Base-by-base conservation (phyloP, 2,329 filamentous ascomycete genomes). In the Tetracladium maxilliforme region DNA sequence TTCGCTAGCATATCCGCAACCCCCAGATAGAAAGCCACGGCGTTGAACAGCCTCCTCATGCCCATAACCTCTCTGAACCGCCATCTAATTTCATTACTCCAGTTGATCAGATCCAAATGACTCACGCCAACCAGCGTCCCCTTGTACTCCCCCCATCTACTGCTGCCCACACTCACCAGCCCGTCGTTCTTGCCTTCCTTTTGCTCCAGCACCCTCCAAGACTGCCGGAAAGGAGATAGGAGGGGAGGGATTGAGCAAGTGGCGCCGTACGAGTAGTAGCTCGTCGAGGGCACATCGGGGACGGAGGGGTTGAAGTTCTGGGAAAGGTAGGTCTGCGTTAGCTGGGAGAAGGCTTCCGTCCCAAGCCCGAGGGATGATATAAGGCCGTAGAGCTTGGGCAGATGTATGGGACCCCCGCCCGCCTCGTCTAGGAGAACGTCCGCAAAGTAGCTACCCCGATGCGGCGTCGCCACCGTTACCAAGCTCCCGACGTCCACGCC, bases 1-100 rank as follows among this genome's bases (percentile, higher is more conserved):
- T 72, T 75, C 3, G 76, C 71, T 24, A 82, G 51, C 74, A 79
- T 81, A 39, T 80, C 66, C 8, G 62, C 63, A 38, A 77, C 68
- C 30, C 63, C 68, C 3, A 76, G 55, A 37, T 77, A 77, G 38
- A 77, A 74, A 1, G 71, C 71, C 29, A 76, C 60, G 3, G 71
- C 71, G 39, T 76, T 77, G 38, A 77, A 77, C 60, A 52, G 54
- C 29, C 54, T 57, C 36, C 56, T 52, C 32, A 60, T 54, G 2
- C 70, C 70, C 44, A 61, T 52, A 28, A 56, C 38, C 24, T 48
- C 53, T 56, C 74, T 49, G 21, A 67, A 38, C 20, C 58, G 58
- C 57, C 62, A 74, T 24, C 56, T 52, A 18, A 74, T 32, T 31
- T 64, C 50, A 33, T 76, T 77, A 17, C 63, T 69, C 71, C 71